phyloP scores from a whole-genome alignment of 179 eudicot genomes.

The Spergularia azorica region DNA sequence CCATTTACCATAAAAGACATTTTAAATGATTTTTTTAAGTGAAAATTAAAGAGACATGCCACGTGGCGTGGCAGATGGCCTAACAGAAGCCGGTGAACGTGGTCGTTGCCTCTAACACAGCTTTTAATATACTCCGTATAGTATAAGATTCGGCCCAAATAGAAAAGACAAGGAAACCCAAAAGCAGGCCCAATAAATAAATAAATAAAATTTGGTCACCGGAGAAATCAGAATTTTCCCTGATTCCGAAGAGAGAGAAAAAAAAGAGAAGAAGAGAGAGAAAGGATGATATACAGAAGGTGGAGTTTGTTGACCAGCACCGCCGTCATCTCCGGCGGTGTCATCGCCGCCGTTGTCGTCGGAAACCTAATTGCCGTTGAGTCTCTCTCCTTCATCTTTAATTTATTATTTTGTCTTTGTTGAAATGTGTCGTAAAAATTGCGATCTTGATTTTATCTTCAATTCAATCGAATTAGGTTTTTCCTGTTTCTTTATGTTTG shows the following conservation, averaged over 20 bases:
- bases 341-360: conserved; percentile 44
- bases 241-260: conserved; percentile 6
- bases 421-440: neutral
- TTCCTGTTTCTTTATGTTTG: neutral
- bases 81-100: too few relatives aligned
- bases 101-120: too few relatives aligned
- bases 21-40: too few relatives aligned
- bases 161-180: too few relatives aligned
- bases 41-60: too few relatives aligned
- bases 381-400: conserved; percentile 18
- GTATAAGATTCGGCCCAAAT: too few relatives aligned
- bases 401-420: neutral
- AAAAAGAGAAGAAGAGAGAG: conserved; percentile 17
- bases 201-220: too few relatives aligned
- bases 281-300: conserved; percentile 62
- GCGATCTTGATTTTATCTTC: neutral
- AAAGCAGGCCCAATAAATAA: too few relatives aligned
- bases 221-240: neutral
- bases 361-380: conserved; percentile 41
- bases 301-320: conserved; percentile 72
- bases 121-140: too few relatives aligned
- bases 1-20: too few relatives aligned
- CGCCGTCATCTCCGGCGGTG: conserved; percentile 36
- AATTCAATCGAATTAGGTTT: neutral
- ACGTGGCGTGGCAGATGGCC: too few relatives aligned